These are phyloP conservation scores for Beauveria medogensis DNA, from an alignment of 2,329 filamentous ascomycete genomes.

Conservation along the genomic window DNA sequence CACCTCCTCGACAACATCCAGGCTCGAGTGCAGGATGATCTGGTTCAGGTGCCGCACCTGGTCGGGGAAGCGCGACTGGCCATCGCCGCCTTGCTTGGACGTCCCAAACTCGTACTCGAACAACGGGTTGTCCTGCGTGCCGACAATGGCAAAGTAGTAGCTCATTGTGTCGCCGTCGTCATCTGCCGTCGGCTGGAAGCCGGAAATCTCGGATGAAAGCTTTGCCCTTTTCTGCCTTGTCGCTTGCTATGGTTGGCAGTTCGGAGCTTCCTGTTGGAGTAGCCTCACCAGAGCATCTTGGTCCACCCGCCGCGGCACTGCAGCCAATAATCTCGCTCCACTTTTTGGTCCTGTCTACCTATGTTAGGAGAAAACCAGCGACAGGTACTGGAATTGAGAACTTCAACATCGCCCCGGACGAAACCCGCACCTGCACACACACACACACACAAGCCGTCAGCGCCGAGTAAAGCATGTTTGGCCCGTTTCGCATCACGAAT, in stretches of 20 bases:
- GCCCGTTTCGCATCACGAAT: slow-evolving; percentile 71
- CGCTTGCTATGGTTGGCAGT: background rate
- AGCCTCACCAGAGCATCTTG: background rate
- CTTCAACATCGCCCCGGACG: slow-evolving; percentile 17
- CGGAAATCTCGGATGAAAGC: background rate
- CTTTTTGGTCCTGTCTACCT: background rate
- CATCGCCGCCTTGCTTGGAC: slow-evolving; percentile 91
- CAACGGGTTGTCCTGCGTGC: slow-evolving; percentile 88
- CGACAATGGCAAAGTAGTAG: slow-evolving; percentile 97
- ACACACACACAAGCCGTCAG: slow-evolving; percentile 9
- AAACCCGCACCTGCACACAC: slow-evolving; percentile 4
- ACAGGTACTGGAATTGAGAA: background rate
- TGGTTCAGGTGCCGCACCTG: slow-evolving; percentile 92
- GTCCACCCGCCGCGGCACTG: background rate
- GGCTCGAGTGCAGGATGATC: slow-evolving; percentile 87
- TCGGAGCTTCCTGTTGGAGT: background rate
- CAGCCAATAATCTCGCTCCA: slow-evolving; percentile 22
- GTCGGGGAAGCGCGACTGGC: slow-evolving; percentile 78
- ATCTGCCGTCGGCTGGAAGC: background rate
- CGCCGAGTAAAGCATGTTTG: slow-evolving; percentile 57
- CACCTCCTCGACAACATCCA: slow-evolving; percentile 93
- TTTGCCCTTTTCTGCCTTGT: background rate
- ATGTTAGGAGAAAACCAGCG: background rate
- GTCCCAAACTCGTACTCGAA: slow-evolving; percentile 98
- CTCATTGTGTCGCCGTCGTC: slow-evolving; percentile 54